phyloP scores from a whole-genome alignment of 805 yeast species.

The fission yeast (Schizosaccharomyces pombe) region DNA sequence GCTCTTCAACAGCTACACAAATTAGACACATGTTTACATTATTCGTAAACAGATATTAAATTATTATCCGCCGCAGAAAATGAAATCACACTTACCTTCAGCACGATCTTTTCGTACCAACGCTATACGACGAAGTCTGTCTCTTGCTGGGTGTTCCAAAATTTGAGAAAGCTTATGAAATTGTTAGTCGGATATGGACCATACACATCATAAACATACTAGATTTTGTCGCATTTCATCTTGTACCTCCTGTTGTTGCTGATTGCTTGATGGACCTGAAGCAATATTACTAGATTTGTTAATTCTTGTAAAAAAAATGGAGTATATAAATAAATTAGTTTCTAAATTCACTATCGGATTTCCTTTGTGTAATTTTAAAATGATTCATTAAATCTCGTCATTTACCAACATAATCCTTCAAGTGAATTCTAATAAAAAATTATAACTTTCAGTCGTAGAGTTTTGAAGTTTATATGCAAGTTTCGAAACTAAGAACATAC shows the following conservation, averaged over 20 bases:
- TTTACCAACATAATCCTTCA: too few species aligned
- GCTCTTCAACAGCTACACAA: slow-evolving; percentile 53
- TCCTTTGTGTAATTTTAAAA: too few species aligned
- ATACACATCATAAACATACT: slow-evolving; percentile 8
- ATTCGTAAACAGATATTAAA: too few species aligned
- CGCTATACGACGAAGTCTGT: slow-evolving; percentile 62
- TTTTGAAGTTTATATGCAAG: too few species aligned
- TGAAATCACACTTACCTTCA: slow-evolving; percentile 18
- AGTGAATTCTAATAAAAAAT: too few species aligned
- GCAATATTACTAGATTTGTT: background rate
- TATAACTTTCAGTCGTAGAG: too few species aligned
- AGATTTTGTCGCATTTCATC: slow-evolving; percentile 21
- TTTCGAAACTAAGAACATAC: too few species aligned
- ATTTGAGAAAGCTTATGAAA: slow-evolving; percentile 32
- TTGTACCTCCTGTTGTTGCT: slow-evolving; percentile 7
- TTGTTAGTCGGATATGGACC: background rate
- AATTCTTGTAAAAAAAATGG: too few species aligned
- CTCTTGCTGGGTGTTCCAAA: slow-evolving; percentile 64
- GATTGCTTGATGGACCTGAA: background rate
- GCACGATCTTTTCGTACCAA: slow-evolving; percentile 86
- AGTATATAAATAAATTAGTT: too few species aligned
- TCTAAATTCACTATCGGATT: too few species aligned
- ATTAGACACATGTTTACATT: background rate
- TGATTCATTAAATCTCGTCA: too few species aligned
- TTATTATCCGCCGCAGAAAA: background rate